A percentile compares a stretch with the other conserved stretches of the same genome.
Conservation (phyloP, 2,329 filamentous ascomycete species). For the Dichotomopilus funicola region DNA sequence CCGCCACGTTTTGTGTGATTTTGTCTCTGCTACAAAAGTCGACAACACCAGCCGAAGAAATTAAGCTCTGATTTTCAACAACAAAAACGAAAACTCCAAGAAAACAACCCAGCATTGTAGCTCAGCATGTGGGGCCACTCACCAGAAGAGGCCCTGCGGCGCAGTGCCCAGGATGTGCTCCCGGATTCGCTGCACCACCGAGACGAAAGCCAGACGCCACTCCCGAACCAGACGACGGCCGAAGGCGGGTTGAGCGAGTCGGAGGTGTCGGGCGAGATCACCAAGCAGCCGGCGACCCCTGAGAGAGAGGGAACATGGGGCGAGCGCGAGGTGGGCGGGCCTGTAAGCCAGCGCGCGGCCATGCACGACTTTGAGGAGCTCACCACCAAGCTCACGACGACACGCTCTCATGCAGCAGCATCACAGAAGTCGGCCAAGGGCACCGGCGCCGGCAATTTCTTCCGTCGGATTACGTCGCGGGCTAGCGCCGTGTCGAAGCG, state of each 20-base stretch:
- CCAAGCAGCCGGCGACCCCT: slow-evolving; percentile 9
- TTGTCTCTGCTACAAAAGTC: neutral
- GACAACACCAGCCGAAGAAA: too few relatives aligned
- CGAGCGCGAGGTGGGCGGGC: slow-evolving; percentile 23
- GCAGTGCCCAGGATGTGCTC: slow-evolving; percentile 12
- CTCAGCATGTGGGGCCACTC: slow-evolving; percentile 19
- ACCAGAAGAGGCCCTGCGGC: slow-evolving; percentile 19
- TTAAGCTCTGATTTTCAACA: too few relatives aligned
- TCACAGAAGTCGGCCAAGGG: slow-evolving; percentile 12
- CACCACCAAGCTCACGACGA: slow-evolving; percentile 8
- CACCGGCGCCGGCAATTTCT: slow-evolving; percentile 5
- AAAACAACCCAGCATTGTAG: neutral
- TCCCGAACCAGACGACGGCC: neutral
- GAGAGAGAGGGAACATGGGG: slow-evolving; percentile 20
- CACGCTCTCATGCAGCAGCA: slow-evolving; percentile 13
- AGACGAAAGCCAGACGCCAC: slow-evolving; percentile 8
- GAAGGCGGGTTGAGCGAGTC: too few relatives aligned
- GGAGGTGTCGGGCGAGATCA: slow-evolving; percentile 8
- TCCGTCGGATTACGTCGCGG: slow-evolving; percentile 17
- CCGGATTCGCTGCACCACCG: slow-evolving; percentile 20
- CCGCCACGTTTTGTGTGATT: neutral
- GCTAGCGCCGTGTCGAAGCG: slow-evolving; percentile 12
- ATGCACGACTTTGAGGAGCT: slow-evolving; percentile 24
- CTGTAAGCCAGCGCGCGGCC: slow-evolving; percentile 19
- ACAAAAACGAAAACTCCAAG: too few relatives aligned